Evolutionary conservation across 495 filamentous ascomycete species (phyloP), one percentile per base, ranked within the genome.

Genomic region (Neurospora tetrasperma): DNA sequence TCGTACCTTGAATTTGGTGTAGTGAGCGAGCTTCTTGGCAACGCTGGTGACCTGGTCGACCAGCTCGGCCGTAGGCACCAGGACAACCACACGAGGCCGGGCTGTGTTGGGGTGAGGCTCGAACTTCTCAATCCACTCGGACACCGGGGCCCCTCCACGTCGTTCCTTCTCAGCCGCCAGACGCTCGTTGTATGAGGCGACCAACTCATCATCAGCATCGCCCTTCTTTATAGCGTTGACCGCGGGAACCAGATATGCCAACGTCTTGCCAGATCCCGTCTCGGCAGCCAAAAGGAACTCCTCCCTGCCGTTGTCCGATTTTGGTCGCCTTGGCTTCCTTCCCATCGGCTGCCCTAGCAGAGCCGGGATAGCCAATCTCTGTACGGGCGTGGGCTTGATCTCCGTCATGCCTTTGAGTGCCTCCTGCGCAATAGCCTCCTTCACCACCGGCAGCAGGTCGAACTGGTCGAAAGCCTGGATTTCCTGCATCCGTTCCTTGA

Each of bases 191-290:
- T 86, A 87, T 3, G 84, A 83, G 69, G 85, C 81, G 3, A 86
- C 82, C 39, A 88, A 84, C 11, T 82, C 80, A 69, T 95, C 92
- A 6, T 84, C 80, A 1, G 84, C 83, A 79, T 98, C 96, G 18
- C 88, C 88, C 31, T 87, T 84, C 84, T 98, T 98, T 73, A 98
- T 80, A 27, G 91, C 89, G 83, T 99, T 88, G 43, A 98, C 82
- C 20, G 89, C 82, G 1, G 96, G 96, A 23, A 97, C 78, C 35
- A 97, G 81, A 77, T 99, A 99, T 39, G 96, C 92, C 74, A 99
- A 83, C 2, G 96, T 99, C 82, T 99, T 99, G 71, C 96, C 96
- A 3, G 96, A 98, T 11, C 96, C 96, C 2, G 96, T 99, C 83
- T 99, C 96, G 12, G 96, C 96, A 1, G 96, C 96, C 20, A 99